Base-by-base conservation (phyloP, 2,329 filamentous ascomycete species). In the Aspergillus sp. region DNA sequence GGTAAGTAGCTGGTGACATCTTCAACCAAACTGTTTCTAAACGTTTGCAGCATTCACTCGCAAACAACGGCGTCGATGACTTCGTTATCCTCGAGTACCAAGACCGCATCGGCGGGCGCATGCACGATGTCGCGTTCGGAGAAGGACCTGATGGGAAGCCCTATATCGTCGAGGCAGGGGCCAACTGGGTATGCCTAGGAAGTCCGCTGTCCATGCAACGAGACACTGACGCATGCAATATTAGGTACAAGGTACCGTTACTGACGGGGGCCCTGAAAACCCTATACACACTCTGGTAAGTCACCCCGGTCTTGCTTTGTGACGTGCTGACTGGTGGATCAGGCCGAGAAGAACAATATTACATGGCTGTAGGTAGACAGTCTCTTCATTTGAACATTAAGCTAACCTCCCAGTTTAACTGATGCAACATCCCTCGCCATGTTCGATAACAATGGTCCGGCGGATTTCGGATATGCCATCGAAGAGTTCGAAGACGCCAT, bases 11-110 rank as follows among this genome's bases (percentile, higher is more conserved):
- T n/a, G 39, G 5, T 23, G 7, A 14, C 19, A 2, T 14, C 9
- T 15, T 0, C 4, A 46, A 15, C 40, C 40, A 9, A 21, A 3
- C n/a, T 8, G 3, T 17, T 40, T 6, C n/a, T 9, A 12, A 43
- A 31, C n/a, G 23, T 6, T n/a, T 15, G 14, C 27, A 47, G 45
- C 15, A 33, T 25, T 31, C 15, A 17, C 45, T 47, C n/a, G 21
- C 23, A 2, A 21, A 31, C 15, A 33, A 9, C 21, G 23, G 23
- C 9, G n/a, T 49, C 19, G 17, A 23, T 19, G 86, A 90, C 58
- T 89, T 90, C 58, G 53, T 89, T 7, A 85, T 90, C 47, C 70
- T 90, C 3, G 87, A 90, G 59, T 84, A 85, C 59, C 85, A 86
- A 12, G 76, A 82, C 58, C 78, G 82, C 12, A 82, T 90, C 57